These are phyloP conservation scores for Aspergillus amoenus DNA, from an alignment of 2,329 filamentous ascomycete species.

Conservation along the genomic window DNA sequence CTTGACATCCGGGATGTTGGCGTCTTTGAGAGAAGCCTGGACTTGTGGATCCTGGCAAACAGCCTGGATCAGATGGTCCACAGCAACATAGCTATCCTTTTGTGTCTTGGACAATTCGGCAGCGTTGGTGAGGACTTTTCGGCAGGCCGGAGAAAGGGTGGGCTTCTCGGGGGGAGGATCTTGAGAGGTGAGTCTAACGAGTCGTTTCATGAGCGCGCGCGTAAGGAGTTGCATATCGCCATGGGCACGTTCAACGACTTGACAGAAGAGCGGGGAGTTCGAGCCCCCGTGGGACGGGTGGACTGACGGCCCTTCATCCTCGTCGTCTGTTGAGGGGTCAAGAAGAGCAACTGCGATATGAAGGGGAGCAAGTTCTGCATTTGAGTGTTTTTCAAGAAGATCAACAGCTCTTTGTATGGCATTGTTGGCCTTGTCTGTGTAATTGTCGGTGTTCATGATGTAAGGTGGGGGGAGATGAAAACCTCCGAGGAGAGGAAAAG, in stretches of 20 bases:
- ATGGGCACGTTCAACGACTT: conserved; percentile 90
- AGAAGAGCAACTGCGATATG: conserved; percentile 70
- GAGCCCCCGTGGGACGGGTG: conserved; percentile 66
- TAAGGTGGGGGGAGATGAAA: conserved; percentile 4
- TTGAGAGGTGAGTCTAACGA: conserved; percentile 90
- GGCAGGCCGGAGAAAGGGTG: conserved; percentile 77
- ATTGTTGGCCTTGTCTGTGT: conserved; percentile 90
- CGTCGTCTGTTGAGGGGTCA: conserved; percentile 46
- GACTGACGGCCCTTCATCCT: conserved; percentile 63
- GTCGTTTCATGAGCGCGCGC: conserved; percentile 81
- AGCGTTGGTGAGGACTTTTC: conserved; percentile 77
- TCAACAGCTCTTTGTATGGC: conserved; percentile 85
- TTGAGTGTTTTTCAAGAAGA: conserved; percentile 83
- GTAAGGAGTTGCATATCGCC: conserved; percentile 89
- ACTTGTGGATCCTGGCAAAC: conserved; percentile 77
- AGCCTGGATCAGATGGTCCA: conserved; percentile 89
- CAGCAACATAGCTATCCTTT: conserved; percentile 90
- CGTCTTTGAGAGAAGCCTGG: conserved; percentile 72
- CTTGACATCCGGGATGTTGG: conserved; percentile 89
- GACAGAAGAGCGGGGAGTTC: conserved; percentile 78
- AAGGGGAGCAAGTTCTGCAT: conserved; percentile 85
- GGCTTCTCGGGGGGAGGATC: conserved; percentile 90
- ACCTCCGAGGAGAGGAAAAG: not conserved
- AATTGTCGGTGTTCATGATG: conserved; percentile 57
- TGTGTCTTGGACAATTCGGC: conserved; percentile 94